Conservation (phyloP, 2,329 filamentous ascomycete species). For the Diplodia seriata region DNA sequence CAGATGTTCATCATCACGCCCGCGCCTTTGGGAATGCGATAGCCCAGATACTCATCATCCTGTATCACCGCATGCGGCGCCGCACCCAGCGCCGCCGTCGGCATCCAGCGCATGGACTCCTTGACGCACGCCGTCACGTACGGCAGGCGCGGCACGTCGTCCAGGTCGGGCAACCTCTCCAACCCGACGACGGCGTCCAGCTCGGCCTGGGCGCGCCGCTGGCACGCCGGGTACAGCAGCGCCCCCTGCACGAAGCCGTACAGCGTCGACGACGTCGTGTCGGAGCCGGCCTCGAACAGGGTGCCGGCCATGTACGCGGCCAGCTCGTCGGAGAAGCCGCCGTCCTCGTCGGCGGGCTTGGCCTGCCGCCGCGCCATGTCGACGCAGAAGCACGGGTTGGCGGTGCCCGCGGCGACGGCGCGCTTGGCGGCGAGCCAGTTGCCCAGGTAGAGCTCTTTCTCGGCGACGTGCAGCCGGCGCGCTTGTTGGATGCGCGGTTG, state of each 20-base stretch:
- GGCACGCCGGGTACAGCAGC: slow-evolving; percentile 39
- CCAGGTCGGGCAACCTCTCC: slow-evolving; percentile 40
- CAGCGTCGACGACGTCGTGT: slow-evolving; percentile 41
- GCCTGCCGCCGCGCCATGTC: slow-evolving; percentile 38
- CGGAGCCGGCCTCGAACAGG: slow-evolving; percentile 42
- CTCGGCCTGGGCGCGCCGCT: slow-evolving; percentile 39
- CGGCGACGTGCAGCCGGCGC: slow-evolving; percentile 52
- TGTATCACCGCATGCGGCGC: slow-evolving; percentile 40
- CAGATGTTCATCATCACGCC: slow-evolving; percentile 47
- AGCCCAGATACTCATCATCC: slow-evolving; percentile 45
- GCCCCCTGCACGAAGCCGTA: slow-evolving; percentile 41
- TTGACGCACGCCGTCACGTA: slow-evolving; percentile 43
- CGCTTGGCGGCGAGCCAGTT: slow-evolving; percentile 40
- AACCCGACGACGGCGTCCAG: slow-evolving; percentile 42
- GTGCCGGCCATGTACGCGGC: slow-evolving; percentile 40
- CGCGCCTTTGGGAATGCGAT: slow-evolving; percentile 48
- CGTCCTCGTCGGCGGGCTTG: not conserved
- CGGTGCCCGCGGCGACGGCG: slow-evolving; percentile 31
- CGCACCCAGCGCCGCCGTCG: slow-evolving; percentile 39
- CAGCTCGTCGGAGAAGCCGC: slow-evolving; percentile 37
- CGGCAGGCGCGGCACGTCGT: slow-evolving; percentile 39
- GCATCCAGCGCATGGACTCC: slow-evolving; percentile 44
- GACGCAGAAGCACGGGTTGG: slow-evolving; percentile 39
- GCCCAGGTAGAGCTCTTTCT: slow-evolving; percentile 45
- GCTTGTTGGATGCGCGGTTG: slow-evolving; percentile 51